Percentiles rank a stretch among this genome's conserved stretches.
These are phyloP conservation scores for Claviceps sp. DNA, from an alignment of 2,329 filamentous ascomycete species.

Conservation along the genomic window DNA sequence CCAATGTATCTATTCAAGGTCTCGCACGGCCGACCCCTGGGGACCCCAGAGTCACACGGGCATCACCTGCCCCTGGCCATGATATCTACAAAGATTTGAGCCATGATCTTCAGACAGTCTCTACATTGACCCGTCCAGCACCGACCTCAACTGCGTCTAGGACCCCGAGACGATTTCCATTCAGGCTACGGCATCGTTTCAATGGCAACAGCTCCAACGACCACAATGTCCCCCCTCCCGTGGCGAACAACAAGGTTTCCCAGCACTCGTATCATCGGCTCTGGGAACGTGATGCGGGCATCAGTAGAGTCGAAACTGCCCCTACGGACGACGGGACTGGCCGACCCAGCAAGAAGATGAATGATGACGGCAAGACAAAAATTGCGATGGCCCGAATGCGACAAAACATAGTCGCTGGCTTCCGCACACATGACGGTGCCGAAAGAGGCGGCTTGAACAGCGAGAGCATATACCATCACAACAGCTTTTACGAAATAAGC, in stretches of 20 bases:
- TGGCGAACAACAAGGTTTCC: neutral
- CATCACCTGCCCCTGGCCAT: neutral
- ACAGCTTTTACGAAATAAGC: neutral
- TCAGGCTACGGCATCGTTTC: neutral
- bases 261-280: neutral
- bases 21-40: slow-evolving; percentile 24
- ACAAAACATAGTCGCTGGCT: neutral
- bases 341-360: neutral
- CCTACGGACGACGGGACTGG: neutral
- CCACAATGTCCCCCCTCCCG: neutral
- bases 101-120: neutral
- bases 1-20: slow-evolving; percentile 43
- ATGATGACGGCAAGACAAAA: neutral
- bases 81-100: slow-evolving; percentile 10
- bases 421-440: slow-evolving; percentile 19
- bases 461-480: slow-evolving; percentile 1
- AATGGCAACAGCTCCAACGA: too few species aligned
- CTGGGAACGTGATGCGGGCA: neutral
- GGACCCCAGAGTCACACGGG: neutral
- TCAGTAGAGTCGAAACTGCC: neutral
- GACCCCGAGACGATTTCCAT: neutral
- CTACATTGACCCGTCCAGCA: neutral
- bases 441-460: slow-evolving; percentile 23
- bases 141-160: neutral
- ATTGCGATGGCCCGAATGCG: slow-evolving; percentile 8